Base-by-base conservation (phyloP, 345 rosid genomes). In the Hirschfeldia incana region DNA sequence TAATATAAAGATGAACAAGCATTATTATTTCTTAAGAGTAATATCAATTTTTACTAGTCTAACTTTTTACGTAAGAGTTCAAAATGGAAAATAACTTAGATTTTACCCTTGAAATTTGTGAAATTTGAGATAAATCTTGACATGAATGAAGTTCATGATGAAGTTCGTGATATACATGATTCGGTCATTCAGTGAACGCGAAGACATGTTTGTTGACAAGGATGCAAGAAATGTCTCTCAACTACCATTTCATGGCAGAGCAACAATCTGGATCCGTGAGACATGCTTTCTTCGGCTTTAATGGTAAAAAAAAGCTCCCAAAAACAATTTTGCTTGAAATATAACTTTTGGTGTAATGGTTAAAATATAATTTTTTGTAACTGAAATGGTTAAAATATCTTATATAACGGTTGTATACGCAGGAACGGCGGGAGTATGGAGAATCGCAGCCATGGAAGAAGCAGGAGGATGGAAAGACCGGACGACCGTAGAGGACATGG, bases 381-480 rank as follows among this genome's bases (percentile, higher is more conserved):
- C 32, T 30, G 2, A n/a, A n/a, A n/a, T 30, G 32, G 8, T 44
- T 44, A 44, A 44, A 44, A 44, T 44, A 44, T 12, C 4, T 44
- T 44, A 12, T 39, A 39, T 12, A 39, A 39, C 2, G 12, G 11
- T 39, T 74, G 8, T 74, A 51, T 8, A n/a, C 57, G 42, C 26
- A 86, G 98, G 98, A 74, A 94, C 98, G 3, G 97, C 97, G 13
- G 98, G 98, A 8, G 87, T 94, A 34, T 94, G 98, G 98, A 91
- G 97, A 82, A 91, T 92, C 26, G 87, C 84, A 0, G 93, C 97
- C 11, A 91, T 94, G 77, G 88, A 92, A 65, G 97, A 89, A 80
- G 97, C 97, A 1, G 98, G 98, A 46, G 98, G 98, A 10, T 94
- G 98, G 98, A 91, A 94, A 74, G 98, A 89, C 67, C 81, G 97